Conservation (phyloP, 73 alveolate genomes). For the Paramecium sexaurelia region DNA sequence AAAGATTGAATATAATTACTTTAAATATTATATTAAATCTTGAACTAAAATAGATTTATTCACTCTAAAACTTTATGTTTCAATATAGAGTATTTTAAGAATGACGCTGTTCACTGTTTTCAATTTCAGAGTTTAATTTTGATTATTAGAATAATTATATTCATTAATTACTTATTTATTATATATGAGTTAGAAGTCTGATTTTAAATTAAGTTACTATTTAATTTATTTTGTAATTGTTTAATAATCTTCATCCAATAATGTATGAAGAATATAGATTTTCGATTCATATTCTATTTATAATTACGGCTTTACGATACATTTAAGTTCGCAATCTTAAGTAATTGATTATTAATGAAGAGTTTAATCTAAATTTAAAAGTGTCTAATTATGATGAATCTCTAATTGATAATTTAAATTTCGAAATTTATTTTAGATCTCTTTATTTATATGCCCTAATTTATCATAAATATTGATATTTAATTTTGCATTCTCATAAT, state of each 20-base stretch:
- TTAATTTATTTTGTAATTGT: too few relatives aligned
- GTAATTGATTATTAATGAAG: background rate
- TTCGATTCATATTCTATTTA: background rate
- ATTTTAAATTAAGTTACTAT: background rate
- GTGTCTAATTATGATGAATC: background rate
- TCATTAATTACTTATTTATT: background rate
- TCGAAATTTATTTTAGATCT: too few relatives aligned
- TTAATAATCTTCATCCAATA: background rate
- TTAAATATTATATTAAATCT: background rate
- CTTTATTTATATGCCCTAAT: too few relatives aligned
- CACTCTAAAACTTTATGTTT: background rate
- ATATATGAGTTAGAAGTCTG: background rate
- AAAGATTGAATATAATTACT: too few relatives aligned
- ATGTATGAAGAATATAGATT: background rate
- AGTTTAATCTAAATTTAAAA: too few relatives aligned
- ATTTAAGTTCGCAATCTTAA: background rate
- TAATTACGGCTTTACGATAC: background rate
- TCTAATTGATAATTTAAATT: background rate
- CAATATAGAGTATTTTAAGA: background rate
- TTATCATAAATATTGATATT: background rate
- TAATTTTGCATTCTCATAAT: background rate
- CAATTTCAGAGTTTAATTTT: too few relatives aligned
- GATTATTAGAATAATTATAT: background rate
- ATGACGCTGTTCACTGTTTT: background rate
- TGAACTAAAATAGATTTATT: too few relatives aligned